Evolutionary conservation across 257 asterid species (phyloP).

Genomic region (Solanum megistacrolobum): DNA sequence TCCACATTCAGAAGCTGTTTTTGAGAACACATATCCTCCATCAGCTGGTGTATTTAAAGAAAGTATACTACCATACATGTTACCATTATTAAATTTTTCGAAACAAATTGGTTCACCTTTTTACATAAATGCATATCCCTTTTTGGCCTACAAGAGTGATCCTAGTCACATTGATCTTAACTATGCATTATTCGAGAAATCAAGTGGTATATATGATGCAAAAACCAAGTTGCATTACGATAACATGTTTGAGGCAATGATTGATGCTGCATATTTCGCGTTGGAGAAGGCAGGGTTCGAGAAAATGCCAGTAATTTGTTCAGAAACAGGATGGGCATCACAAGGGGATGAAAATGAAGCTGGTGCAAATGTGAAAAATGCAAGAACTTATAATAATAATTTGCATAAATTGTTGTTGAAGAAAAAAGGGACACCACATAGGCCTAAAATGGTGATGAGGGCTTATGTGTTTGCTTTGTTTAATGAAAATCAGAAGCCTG

Average conservation of each 20-base stretch:
- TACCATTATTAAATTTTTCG: slow-evolving; percentile 58
- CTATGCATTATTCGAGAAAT: slow-evolving; percentile 39
- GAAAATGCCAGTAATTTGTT: slow-evolving; percentile 65
- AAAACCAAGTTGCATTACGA: slow-evolving; percentile 60
- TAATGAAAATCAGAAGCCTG: slow-evolving; percentile 64
- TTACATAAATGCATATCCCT: slow-evolving; percentile 77
- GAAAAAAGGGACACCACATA: slow-evolving; percentile 71
- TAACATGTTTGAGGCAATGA: slow-evolving; percentile 75
- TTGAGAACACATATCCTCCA: slow-evolving; percentile 58
- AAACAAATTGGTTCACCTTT: slow-evolving; percentile 59
- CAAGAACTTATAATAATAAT: slow-evolving; percentile 47
- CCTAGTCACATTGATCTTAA: slow-evolving; percentile 50
- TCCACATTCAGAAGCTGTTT: slow-evolving; percentile 76
- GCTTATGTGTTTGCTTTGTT: slow-evolving; percentile 75
- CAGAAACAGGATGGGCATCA: slow-evolving; percentile 90
- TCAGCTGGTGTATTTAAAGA: slow-evolving; percentile 75
- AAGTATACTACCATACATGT: slow-evolving; percentile 55
- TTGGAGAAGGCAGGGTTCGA: slow-evolving; percentile 49
- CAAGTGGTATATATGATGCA: slow-evolving; percentile 39
- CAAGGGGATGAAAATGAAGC: slow-evolving; percentile 56
- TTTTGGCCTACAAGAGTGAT: slow-evolving; percentile 61
- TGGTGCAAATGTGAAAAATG: slow-evolving; percentile 50
- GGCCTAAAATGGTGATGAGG: slow-evolving; percentile 45
- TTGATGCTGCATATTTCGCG: slow-evolving; percentile 71
- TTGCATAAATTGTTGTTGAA: slow-evolving; percentile 34